phyloP scores from a whole-genome alignment of 768 basidiomycete genomes.

The Amanita muscaria region DNA sequence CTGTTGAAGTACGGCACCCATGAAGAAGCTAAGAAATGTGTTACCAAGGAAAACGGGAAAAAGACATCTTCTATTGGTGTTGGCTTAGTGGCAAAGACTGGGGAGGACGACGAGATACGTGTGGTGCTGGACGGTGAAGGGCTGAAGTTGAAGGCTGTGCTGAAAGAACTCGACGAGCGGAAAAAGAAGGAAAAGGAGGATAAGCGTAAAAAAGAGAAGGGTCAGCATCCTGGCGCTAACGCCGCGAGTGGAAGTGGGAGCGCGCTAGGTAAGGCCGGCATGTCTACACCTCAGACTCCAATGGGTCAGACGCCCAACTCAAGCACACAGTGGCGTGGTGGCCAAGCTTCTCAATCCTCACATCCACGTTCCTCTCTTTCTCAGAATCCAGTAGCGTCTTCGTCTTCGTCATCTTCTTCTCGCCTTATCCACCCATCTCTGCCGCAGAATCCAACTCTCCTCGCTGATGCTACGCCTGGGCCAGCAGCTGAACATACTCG shows the following conservation, averaged over 20 bases:
- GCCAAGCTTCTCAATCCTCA: constrained; percentile 7
- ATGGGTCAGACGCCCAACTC: constrained; percentile 9
- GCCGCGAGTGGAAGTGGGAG: constrained; percentile 10
- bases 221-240: constrained; percentile 7
- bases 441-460: constrained; percentile 12
- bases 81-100: constrained; percentile 14
- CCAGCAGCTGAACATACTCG: neutral
- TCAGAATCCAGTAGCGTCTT: constrained; percentile 6
- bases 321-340: constrained; percentile 8
- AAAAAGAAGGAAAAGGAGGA: constrained; percentile 40
- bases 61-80: constrained; percentile 36
- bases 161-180: constrained; percentile 56
- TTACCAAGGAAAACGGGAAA: constrained; percentile 59
- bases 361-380: constrained; percentile 3
- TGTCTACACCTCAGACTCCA: constrained; percentile 12
- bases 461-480: constrained; percentile 2
- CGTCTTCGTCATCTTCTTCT: constrained; percentile 11
- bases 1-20: constrained; percentile 58
- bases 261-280: constrained; percentile 9
- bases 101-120: constrained; percentile 51
- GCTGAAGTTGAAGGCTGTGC: constrained; percentile 48
- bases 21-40: constrained; percentile 61
- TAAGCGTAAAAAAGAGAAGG: constrained; percentile 26
- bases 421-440: constrained; percentile 13
- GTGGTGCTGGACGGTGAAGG: constrained; percentile 80